Base-by-base conservation (phyloP, 1,284 basidiomycete species). In the Cutaneotrichosporon arboriforme region DNA sequence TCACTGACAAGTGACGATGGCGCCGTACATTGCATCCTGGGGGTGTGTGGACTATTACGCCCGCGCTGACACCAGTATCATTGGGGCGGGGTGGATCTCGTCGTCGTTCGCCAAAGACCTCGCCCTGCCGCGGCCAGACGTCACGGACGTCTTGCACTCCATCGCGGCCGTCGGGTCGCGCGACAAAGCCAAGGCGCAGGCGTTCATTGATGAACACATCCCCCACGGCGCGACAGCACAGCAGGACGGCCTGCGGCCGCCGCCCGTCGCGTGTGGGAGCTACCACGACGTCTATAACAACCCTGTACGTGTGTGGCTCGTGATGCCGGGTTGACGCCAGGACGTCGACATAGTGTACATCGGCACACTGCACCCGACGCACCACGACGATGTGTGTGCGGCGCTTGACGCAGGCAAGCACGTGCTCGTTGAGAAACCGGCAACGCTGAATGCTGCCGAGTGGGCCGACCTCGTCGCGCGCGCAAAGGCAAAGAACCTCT, bases 271-370 rank as follows among this genome's bases (percentile, higher is more conserved):
- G 1, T 66, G 66, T 47, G 72, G 67, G 8, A 61, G 52, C 18
- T 80, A 80, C 53, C 61, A 68, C 4, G 75, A 76, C 47, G 64
- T 79, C 0, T 70, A 73, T 12, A 52, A 63, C 4, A 70, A 78
- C 58, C 52, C 68, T 4, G 69, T 71, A 33, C 38, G 67, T 58
- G 21, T 14, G 5, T 10, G 8, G n/a, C 60, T 55, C 64, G 8
- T 54, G 72, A 3, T 76, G 75, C 56, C 52, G 76, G 5, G 76
- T 76, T 23, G n/a, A 54, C 17, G 13, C 33, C 47, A 72, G 62
- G 63, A 78, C 37, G 72, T 79, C 20, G 62, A 78, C 45, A 74
- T 76, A 38, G 67, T 80, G 35, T 80, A 80, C 66, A 63, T 80
- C 40, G 79, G 77, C 17, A 77, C 79, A 1, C 76, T 77, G 20